Conservation (phyloP, 2,329 filamentous ascomycete genomes). For the Alternaria tenuissima region DNA sequence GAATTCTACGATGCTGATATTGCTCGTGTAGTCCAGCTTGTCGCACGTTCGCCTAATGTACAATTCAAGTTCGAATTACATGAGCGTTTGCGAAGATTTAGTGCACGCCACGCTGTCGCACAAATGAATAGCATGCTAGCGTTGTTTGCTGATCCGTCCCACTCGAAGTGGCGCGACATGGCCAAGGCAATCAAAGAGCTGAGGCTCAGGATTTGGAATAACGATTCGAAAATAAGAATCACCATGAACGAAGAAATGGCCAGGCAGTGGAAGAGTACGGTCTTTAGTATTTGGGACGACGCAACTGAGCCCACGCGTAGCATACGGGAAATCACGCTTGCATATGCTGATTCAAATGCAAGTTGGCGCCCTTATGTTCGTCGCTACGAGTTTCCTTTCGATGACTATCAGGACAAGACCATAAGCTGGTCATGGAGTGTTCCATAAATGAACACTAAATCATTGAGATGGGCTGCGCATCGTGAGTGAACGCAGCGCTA, state of each 20-base stretch:
- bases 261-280: not conserved
- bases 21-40: not conserved
- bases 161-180: not conserved
- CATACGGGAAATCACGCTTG: not conserved
- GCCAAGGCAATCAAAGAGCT: not conserved
- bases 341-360: not conserved
- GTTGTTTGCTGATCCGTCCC: not conserved
- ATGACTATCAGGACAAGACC: not conserved
- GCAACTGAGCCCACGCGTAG: not conserved
- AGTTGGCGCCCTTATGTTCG: not conserved
- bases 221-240: not conserved
- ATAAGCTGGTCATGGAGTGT: not conserved
- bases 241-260: not conserved
- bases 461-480: too few species aligned
- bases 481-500: not conserved
- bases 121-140: not conserved
- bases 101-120: not conserved
- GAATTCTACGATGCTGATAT: constrained; percentile 2
- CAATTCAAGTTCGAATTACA: not conserved
- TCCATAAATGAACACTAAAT: not conserved
- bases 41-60: not conserved
- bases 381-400: not conserved
- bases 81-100: not conserved
- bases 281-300: not conserved
- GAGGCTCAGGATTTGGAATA: not conserved